phyloP scores from a whole-genome alignment of 2,329 filamentous ascomycete genomes.

The Talaromyces sp. region DNA sequence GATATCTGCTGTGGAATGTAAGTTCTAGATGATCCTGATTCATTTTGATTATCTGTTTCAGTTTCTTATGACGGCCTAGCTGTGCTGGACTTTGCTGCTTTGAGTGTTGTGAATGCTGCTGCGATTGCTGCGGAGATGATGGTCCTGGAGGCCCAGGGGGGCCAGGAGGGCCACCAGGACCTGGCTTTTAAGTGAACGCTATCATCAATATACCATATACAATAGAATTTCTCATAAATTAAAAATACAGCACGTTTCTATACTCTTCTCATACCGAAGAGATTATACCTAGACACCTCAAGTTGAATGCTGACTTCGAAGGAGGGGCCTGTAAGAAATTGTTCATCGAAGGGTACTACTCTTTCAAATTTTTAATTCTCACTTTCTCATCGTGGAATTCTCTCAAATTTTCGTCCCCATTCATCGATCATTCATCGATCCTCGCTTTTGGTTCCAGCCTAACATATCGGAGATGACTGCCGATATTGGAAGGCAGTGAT shows the following conservation, averaged over 20 bases:
- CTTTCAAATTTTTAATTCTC: no score
- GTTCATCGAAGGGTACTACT: no score
- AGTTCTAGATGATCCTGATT: neutral
- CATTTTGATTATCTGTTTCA: neutral
- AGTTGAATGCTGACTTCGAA: no score
- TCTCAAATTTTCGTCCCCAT: no score
- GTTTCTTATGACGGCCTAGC: neutral
- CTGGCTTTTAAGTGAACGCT: neutral
- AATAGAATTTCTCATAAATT: neutral
- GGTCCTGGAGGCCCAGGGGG: neutral
- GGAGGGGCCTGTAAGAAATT: no score
- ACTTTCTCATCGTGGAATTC: no score
- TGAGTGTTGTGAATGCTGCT: constrained; percentile 14
- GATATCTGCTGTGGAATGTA: constrained; percentile 18
- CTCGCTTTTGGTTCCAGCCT: no score
- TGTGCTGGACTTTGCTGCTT: constrained; percentile 18
- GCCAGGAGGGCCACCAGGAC: neutral
- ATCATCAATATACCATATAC: neutral
- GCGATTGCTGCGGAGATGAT: neutral
- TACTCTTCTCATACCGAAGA: no score
- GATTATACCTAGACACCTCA: no score
- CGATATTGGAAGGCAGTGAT: constrained; percentile 7
- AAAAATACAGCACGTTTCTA: neutral
- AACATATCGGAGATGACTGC: neutral
- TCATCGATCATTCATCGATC: no score